Base-by-base conservation (phyloP, 169 alveolate species). In the Eimeria zaria region DNA sequence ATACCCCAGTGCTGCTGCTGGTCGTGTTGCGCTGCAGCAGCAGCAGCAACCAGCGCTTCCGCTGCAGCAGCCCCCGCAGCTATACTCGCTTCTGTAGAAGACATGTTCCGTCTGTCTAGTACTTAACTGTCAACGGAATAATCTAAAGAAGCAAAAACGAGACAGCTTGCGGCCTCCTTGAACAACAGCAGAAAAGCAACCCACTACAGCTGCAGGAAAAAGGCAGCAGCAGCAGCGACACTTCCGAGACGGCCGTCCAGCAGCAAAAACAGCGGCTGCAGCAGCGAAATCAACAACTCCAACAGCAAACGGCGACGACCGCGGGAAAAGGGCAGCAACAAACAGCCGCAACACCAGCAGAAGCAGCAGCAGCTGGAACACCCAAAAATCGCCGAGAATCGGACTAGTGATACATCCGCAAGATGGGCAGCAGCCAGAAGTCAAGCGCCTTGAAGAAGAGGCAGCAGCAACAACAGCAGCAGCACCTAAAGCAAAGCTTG, bases 1-100 rank as follows among this genome's bases (percentile, higher is more conserved):
- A 80, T 41, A 4, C 89, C 89, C 89, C 89, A 80, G 71, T 80
- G 89, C 89, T 80, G 89, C 89, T 80, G 89, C 67, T 80, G 89
- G 58, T 80, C 89, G 41, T 51, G 91, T 76, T 51, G 71, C 76
- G 89, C 67, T 3, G 76, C 76, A 64, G 76, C 76, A 64, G 36
- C 46, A 1, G 58, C 84, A 18, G 84, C 84, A 5, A 44, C 58
- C 55, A 44, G 18, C 3, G 84, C 84, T 33, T 36, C 84, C 84
- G 84, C 84, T 73, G 84, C 84, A 73, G 55, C 84, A 41, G 84
- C 84, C 11, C 58, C 84, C 53, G 84, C 84, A 16, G 58, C 84
- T 73, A 64, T 8, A 30, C 76, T 64, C 44, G 76, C 76, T 20
- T 64, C 76, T 64, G 76, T 44, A 2, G 76, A 27, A 0, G 76